Percentiles rank a stretch among this genome's conserved stretches.
phyloP scores from a whole-genome alignment of 768 basidiomycete genomes.

The Trametopsis cervina region DNA sequence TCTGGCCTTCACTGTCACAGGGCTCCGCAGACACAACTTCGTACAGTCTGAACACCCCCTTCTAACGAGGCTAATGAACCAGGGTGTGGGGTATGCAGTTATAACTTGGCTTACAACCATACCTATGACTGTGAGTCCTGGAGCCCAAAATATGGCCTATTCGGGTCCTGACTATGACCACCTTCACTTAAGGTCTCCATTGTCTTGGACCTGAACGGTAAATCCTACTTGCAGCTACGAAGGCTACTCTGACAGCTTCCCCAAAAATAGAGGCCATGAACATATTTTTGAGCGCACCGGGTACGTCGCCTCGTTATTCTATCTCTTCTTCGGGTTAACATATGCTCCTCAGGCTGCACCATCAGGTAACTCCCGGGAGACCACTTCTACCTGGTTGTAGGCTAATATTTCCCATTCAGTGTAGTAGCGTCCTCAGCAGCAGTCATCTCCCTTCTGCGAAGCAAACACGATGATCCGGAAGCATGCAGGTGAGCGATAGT shows the following conservation, averaged over 20 bases:
- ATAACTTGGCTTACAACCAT: neutral
- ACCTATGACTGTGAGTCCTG: neutral
- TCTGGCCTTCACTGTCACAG: neutral
- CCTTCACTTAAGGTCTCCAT: neutral
- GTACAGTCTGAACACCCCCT: neutral
- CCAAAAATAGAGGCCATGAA: neutral
- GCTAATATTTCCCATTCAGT: too few species aligned
- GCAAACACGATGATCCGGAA: too few species aligned
- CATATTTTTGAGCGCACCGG: neutral
- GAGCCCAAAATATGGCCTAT: neutral
- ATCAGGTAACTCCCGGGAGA: neutral
- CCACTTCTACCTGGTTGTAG: too few species aligned
- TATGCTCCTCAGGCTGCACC: neutral
- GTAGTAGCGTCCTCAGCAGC: too few species aligned
- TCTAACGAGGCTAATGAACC: neutral
- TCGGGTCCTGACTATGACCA: neutral
- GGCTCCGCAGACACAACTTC: neutral
- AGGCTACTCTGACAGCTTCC: too few species aligned
- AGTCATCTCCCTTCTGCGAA: too few species aligned
- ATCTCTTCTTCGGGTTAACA: too few species aligned
- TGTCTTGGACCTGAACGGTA: neutral
- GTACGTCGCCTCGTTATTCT: too few species aligned
- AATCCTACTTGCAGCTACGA: too few species aligned
- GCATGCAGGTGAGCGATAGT: too few species aligned
- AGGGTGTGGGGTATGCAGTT: neutral